Base-by-base conservation (phyloP, 495 filamentous ascomycete genomes). In the Tirmania nivea region DNA sequence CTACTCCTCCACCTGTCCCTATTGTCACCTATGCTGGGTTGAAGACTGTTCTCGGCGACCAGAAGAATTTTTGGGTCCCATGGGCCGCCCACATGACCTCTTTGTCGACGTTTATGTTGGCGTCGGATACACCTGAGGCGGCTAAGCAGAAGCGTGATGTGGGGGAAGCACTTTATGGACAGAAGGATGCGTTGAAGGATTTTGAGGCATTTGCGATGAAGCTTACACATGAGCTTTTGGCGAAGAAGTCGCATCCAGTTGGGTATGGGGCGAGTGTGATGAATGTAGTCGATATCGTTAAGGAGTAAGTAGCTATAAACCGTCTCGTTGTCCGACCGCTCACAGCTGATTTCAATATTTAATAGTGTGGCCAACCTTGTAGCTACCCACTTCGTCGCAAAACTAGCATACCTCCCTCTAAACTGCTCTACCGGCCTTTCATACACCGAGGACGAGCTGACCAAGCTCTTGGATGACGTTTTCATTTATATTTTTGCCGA, bases 401-500 rank as follows among this genome's bases (percentile, higher is more conserved):
- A 73, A 48, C 60, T 84, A 34, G 82, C 79, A 65, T 76, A 73
- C 48, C 65, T 84, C 8, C 77, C 81, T 1, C 55, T 84, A 35
- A 79, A 77, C 55, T 78, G 74, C 5, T 72, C 76, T 75, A 0
- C 37, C 9, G 59, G 61, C 51, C 78, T 76, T 21, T 59, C 75
- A 8, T 77, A 80, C 56, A 72, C 70, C 8, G 74, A 76, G 55
- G 57, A 65, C 8, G 73, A 84, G 52, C 61, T 86, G 11, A 82
- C 83, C 61, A 59, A 70, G 34, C 66, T 78, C 49, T 65, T 81
- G 61, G 67, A 73, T 6, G 66, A 76, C 42, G 70, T 84, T 37
- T 80, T 78, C 59, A 71, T 71, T 19, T 77, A 71, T 57, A 74
- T 81, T 49, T 79, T 82, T 59, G 79, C 79, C 48, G 78, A 83